Conservation (phyloP, 164 flowering plant species). For the Magnolia officinalis region DNA sequence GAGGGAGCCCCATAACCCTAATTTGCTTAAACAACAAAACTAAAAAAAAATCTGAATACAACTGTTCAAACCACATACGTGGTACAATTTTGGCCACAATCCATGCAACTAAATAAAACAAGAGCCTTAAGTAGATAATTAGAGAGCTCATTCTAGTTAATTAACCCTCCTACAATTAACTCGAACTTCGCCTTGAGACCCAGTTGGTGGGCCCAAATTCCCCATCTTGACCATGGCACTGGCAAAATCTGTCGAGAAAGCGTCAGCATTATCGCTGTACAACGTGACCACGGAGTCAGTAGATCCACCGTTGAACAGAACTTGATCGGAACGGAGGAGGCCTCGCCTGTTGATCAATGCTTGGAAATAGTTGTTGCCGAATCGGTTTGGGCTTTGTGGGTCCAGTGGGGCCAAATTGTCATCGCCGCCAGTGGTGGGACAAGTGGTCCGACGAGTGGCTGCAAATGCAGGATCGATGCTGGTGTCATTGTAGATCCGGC, state of each 20-base stretch:
- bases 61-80: too few species aligned
- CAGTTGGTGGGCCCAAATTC: neutral
- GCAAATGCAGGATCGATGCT: neutral
- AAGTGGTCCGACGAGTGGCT: neutral
- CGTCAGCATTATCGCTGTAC: neutral
- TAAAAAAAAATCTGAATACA: too few species aligned
- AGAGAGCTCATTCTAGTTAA: neutral
- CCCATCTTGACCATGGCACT: neutral
- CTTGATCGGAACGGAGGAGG: neutral
- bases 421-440: neutral
- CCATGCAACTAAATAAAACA: too few species aligned
- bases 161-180: neutral
- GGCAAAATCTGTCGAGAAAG: neutral
- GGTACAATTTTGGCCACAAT: too few species aligned
- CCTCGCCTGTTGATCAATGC: neutral
- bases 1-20: too few species aligned
- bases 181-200: neutral
- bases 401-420: neutral
- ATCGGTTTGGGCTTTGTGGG: slow-evolving; percentile 1
- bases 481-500: neutral
- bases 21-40: too few species aligned
- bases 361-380: neutral
- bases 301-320: neutral
- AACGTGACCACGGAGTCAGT: neutral
- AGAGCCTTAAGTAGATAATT: neutral